Evolutionary conservation across 2,329 filamentous ascomycete genomes (phyloP).

Genomic region (Nannizziopsis barbatae): DNA sequence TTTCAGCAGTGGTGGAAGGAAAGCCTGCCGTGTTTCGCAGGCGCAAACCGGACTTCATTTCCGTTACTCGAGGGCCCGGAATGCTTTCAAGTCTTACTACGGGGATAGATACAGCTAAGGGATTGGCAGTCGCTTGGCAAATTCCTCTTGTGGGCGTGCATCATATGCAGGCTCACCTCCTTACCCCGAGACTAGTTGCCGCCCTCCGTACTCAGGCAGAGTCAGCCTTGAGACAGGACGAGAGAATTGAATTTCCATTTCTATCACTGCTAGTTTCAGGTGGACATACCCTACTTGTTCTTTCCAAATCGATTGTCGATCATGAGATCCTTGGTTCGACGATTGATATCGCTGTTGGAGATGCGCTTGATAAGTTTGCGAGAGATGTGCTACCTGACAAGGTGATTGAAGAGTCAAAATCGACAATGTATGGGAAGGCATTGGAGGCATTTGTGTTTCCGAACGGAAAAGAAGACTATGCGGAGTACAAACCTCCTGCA

Average conservation of each 20-base stretch:
- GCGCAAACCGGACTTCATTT: slow-evolving; percentile 65
- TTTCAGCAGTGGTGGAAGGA: slow-evolving; percentile 13
- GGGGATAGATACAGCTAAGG: slow-evolving; percentile 77
- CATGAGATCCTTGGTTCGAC: slow-evolving; percentile 65
- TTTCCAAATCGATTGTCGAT: slow-evolving; percentile 54
- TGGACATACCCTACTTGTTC: slow-evolving; percentile 78
- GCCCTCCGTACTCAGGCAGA: slow-evolving; percentile 38
- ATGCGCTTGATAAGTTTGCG: slow-evolving; percentile 79
- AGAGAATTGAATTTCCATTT: slow-evolving; percentile 48
- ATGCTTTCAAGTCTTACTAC: slow-evolving; percentile 69
- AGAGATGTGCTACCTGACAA: slow-evolving; percentile 58
- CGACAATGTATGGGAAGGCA: slow-evolving; percentile 67
- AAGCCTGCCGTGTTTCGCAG: slow-evolving; percentile 20
- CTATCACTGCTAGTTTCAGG: slow-evolving; percentile 81
- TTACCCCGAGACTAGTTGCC: slow-evolving; percentile 68
- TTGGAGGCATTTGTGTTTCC: slow-evolving; percentile 74
- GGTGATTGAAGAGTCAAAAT: slow-evolving; percentile 43
- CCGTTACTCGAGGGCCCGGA: slow-evolving; percentile 80
- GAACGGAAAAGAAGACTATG: slow-evolving; percentile 27
- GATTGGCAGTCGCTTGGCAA: slow-evolving; percentile 70
- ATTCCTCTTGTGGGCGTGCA: slow-evolving; percentile 77
- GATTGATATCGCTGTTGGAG: slow-evolving; percentile 75
- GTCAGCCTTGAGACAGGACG: background rate
- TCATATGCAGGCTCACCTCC: slow-evolving; percentile 93
- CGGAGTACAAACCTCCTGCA: slow-evolving; percentile 47